phyloP scores from a whole-genome alignment of 2,329 filamentous ascomycete genomes.

The Plectosphaerella sp. region DNA sequence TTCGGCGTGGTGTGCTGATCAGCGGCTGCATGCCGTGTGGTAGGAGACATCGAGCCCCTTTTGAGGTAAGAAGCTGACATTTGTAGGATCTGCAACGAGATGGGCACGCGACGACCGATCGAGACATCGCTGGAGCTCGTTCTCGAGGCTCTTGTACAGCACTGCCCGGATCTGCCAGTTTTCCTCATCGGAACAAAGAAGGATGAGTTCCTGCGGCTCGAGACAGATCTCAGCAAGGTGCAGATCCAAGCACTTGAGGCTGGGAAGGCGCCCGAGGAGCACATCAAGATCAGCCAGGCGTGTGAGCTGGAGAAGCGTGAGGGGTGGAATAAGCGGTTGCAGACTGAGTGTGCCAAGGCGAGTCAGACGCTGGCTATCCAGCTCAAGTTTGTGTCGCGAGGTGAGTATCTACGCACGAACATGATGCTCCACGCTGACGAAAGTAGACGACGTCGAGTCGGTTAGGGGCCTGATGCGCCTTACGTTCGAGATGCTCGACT shows the following conservation, averaged over 20 bases:
- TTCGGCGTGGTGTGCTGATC: constrained; percentile 2
- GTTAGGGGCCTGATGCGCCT: constrained; percentile 6
- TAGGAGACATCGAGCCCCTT: neutral
- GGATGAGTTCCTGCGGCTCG: constrained; percentile 16
- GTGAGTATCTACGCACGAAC: neutral
- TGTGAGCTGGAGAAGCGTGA: constrained; percentile 7
- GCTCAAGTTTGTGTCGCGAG: constrained; percentile 4
- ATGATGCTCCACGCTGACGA: neutral
- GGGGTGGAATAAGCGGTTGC: constrained; percentile 7
- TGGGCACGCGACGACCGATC: constrained; percentile 14
- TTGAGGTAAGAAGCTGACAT: constrained; percentile 2
- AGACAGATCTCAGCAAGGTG: constrained; percentile 14
- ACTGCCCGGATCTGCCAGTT: constrained; percentile 15
- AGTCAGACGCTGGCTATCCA: neutral
- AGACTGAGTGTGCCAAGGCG: neutral
- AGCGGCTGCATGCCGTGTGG: constrained; percentile 20
- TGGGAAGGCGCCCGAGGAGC: constrained; percentile 8
- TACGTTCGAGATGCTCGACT: neutral
- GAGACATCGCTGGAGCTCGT: constrained; percentile 19
- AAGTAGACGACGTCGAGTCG: constrained; percentile 8
- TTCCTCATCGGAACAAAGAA: constrained; percentile 21
- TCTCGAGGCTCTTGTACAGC: constrained; percentile 13
- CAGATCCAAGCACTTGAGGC: constrained; percentile 4
- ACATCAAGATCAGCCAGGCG: constrained; percentile 10
- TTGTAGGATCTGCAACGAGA: constrained; percentile 19